Conservation (phyloP, 352 stramenopile genomes). For the Phytophthora hybrid region DNA sequence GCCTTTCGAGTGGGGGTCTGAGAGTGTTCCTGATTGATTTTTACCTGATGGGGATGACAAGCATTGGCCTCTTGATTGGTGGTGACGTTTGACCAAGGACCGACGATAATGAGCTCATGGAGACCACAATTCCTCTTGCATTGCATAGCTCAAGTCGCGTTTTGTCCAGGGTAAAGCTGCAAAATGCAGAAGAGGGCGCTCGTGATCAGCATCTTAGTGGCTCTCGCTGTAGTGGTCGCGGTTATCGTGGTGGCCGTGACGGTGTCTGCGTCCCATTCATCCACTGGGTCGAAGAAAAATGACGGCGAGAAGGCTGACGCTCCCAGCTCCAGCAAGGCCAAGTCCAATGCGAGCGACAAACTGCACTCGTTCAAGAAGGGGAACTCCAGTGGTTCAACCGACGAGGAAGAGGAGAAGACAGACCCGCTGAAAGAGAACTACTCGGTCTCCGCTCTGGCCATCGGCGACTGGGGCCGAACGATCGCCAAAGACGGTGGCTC, state of each 20-base stretch:
- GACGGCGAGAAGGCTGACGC: background rate
- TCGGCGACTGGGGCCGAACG: conserved; percentile 83
- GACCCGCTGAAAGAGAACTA: conserved; percentile 51
- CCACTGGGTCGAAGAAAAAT: conserved; percentile 21
- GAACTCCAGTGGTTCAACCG: conserved; percentile 30
- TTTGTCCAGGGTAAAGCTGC: background rate
- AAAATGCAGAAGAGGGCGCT: conserved; percentile 42
- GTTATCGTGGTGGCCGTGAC: conserved; percentile 57
- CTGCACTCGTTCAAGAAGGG: conserved; percentile 32
- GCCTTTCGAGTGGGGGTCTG: background rate
- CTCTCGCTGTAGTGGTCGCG: conserved; percentile 53
- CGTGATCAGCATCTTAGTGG: conserved; percentile 45
- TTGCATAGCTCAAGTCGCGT: background rate
- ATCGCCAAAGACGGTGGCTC: conserved; percentile 66
- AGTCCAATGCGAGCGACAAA: conserved; percentile 9
- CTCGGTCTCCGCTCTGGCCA: conserved; percentile 63
- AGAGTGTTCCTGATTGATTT: conserved; percentile 1
- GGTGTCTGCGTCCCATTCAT: conserved; percentile 39
- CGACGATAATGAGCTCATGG: background rate
- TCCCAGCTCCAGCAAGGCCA: conserved; percentile 3
- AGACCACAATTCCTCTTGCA: conserved; percentile 31
- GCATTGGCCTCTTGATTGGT: background rate
- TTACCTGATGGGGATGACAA: background rate
- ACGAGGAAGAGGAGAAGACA: conserved; percentile 43
- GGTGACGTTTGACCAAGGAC: background rate